These are phyloP conservation scores for Clarireedia monteithiana DNA, from an alignment of 2,329 filamentous ascomycete species.

Conservation along the genomic window DNA sequence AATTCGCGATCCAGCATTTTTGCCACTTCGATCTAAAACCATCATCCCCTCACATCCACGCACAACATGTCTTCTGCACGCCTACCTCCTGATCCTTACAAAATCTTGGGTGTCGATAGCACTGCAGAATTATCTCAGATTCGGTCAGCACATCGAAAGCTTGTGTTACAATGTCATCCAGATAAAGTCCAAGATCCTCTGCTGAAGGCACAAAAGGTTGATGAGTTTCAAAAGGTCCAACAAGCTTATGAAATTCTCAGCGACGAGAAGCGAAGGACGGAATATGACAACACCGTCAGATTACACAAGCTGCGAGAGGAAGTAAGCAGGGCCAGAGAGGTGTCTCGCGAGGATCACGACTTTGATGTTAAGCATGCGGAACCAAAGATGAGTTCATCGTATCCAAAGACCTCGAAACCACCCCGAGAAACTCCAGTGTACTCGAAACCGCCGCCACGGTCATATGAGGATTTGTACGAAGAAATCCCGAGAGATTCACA, in stretches of 20 bases:
- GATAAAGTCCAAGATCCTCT: conserved; percentile 70
- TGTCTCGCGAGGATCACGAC: conserved; percentile 37
- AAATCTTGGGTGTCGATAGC: conserved; percentile 63
- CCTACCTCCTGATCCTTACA: conserved; percentile 61
- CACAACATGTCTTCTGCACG: conserved; percentile 14
- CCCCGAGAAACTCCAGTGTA: conserved; percentile 25
- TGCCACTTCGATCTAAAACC: not conserved
- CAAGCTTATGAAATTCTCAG: conserved; percentile 86
- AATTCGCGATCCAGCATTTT: not conserved
- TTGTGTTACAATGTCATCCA: conserved; percentile 81
- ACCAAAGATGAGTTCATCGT: conserved; percentile 2
- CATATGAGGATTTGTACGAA: conserved; percentile 46
- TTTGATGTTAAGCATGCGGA: conserved; percentile 29
- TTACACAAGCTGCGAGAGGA: conserved; percentile 54
- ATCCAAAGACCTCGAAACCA: conserved; percentile 7
- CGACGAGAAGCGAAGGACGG: conserved; percentile 62
- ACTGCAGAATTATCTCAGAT: conserved; percentile 66
- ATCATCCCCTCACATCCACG: not conserved
- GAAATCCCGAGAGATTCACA: conserved; percentile 23
- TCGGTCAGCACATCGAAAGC: conserved; percentile 73
- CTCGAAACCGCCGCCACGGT: conserved; percentile 24
- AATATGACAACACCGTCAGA: conserved; percentile 71
- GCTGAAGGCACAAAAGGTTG: conserved; percentile 69
- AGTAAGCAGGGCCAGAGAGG: conserved; percentile 18
- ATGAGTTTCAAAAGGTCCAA: conserved; percentile 88